Percentiles rank a stretch among this genome's conserved stretches.
Conservation (phyloP, 768 basidiomycete species). For the Holtermannia corniformis region DNA sequence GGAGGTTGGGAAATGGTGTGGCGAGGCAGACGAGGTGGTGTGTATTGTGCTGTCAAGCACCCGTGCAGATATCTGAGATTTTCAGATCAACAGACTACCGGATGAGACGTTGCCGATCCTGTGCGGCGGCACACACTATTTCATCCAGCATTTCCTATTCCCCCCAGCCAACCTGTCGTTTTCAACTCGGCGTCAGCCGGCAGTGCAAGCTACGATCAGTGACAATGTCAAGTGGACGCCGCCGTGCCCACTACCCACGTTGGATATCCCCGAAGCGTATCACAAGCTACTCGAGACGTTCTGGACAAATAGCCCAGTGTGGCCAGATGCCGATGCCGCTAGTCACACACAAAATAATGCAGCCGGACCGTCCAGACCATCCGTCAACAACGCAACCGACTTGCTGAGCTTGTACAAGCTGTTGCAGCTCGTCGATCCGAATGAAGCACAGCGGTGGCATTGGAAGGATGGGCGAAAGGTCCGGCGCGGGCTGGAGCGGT, state of each 20-base stretch:
- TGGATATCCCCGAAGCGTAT: conserved; percentile 1
- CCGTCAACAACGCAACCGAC: background rate
- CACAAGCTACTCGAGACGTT: conserved; percentile 26
- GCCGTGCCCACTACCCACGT: conserved; percentile 16
- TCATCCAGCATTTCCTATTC: conserved; percentile 92
- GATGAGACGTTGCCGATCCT: conserved; percentile 64
- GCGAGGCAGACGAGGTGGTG: conserved; percentile 67
- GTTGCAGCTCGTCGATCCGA: conserved; percentile 59
- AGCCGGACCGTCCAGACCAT: conserved; percentile 1
- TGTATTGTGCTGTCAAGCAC: conserved; percentile 39
- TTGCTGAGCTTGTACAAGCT: conserved; percentile 55
- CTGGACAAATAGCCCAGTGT: conserved; percentile 20
- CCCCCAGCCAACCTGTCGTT: conserved; percentile 44
- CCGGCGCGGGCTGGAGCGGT: conserved; percentile 63
- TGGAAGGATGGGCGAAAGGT: conserved; percentile 93
- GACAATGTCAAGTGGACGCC: conserved; percentile 23
- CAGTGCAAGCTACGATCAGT: background rate
- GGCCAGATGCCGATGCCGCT: conserved; percentile 1
- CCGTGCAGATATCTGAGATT: background rate
- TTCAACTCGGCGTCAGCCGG: background rate
- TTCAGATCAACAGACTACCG: conserved; percentile 40
- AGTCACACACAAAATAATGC: background rate
- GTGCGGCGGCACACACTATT: conserved; percentile 94
- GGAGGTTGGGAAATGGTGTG: conserved; percentile 55
- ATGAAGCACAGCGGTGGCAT: conserved; percentile 77